Evolutionary conservation across 2,329 filamentous ascomycete genomes (phyloP).

Genomic region (Phaeosphaeria sp.): DNA sequence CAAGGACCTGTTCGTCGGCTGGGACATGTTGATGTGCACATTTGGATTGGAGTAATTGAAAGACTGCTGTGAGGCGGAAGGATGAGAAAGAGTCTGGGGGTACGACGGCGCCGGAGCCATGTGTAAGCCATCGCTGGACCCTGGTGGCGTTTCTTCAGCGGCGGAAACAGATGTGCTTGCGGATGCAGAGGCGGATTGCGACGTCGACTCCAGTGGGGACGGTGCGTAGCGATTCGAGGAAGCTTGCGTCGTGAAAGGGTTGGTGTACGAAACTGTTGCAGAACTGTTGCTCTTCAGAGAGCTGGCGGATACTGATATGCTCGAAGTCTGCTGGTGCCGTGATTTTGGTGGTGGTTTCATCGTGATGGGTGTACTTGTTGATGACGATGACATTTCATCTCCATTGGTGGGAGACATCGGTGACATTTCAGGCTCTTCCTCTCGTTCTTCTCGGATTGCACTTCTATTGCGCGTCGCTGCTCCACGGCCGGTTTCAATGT

Average conservation of each 20-base stretch:
- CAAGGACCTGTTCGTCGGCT: constrained; percentile 22
- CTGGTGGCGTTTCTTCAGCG: constrained; percentile 45
- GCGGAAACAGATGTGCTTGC: constrained; percentile 41
- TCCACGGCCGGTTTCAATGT: constrained; percentile 38
- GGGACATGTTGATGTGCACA: constrained; percentile 33
- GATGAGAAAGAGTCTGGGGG: constrained; percentile 34
- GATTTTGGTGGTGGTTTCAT: constrained; percentile 39
- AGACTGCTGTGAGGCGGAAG: constrained; percentile 25
- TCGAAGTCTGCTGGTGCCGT: constrained; percentile 40
- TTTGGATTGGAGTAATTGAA: constrained; percentile 33
- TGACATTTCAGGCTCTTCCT: constrained; percentile 31
- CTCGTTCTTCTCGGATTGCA: constrained; percentile 33
- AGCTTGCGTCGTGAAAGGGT: constrained; percentile 26
- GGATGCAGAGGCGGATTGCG: constrained; percentile 36
- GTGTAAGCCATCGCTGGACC: constrained; percentile 44
- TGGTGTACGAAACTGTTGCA: constrained; percentile 26
- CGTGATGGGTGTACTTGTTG: constrained; percentile 42
- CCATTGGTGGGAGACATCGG: constrained; percentile 30
- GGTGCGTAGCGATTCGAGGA: constrained; percentile 28
- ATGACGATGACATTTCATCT: constrained; percentile 38
- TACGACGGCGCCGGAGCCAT: constrained; percentile 41
- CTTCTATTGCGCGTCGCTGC: constrained; percentile 40
- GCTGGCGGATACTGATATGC: constrained; percentile 42
- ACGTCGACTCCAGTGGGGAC: constrained; percentile 32
- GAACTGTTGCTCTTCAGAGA: constrained; percentile 40